Conservation (phyloP, 495 filamentous ascomycete species). For the Hyaloscypha variabilis region DNA sequence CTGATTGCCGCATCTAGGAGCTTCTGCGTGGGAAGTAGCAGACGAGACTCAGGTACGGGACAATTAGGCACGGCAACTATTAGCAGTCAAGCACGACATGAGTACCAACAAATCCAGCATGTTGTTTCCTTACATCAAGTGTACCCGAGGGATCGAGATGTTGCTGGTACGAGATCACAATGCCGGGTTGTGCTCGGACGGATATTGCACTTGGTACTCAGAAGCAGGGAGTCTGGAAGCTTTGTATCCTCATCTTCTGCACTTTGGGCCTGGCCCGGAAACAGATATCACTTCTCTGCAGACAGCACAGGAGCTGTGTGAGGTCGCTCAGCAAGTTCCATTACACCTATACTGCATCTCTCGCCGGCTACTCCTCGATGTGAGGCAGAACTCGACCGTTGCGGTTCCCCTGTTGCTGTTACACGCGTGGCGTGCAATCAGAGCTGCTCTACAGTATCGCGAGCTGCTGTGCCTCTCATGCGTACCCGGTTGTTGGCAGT, state of each 20-base stretch:
- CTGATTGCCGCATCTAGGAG: slow-evolving; percentile 13
- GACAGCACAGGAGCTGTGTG: slow-evolving; percentile 1
- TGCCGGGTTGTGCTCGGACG: not conserved
- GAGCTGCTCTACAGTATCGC: slow-evolving; percentile 7
- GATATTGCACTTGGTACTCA: not conserved
- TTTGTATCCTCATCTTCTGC: not conserved
- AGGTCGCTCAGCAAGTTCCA: not conserved
- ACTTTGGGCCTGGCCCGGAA: not conserved
- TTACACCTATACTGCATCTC: not conserved
- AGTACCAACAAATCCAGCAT: not conserved
- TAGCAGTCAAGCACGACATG: not conserved
- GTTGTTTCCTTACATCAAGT: not conserved
- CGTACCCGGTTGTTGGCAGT: slow-evolving; percentile 8
- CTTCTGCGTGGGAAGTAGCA: slow-evolving; percentile 1
- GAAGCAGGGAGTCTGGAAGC: not conserved
- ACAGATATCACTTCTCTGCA: not conserved
- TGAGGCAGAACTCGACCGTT: slow-evolving; percentile 3
- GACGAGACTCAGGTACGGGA: slow-evolving; percentile 1
- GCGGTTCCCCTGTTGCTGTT: not conserved
- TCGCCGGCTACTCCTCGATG: not conserved
- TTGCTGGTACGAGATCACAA: not conserved
- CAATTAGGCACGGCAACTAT: not conserved
- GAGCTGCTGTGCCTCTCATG: slow-evolving; percentile 8
- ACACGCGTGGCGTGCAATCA: slow-evolving; percentile 1
- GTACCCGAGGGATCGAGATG: slow-evolving; percentile 3